Base-by-base conservation (phyloP, 2,329 filamentous ascomycete species). In the Fusarium phyllophilum region DNA sequence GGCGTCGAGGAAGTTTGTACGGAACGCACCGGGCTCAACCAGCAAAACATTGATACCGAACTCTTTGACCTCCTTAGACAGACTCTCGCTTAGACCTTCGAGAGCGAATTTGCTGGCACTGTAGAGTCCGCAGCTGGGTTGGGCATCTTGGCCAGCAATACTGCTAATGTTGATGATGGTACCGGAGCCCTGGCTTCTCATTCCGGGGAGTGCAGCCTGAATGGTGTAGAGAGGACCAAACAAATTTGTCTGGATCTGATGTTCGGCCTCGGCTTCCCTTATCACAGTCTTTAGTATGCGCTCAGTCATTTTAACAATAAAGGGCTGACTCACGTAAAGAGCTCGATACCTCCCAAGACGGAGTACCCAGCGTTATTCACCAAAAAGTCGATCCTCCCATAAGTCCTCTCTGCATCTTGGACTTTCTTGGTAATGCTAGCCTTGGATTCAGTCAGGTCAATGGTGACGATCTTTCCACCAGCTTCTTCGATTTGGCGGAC, bases 341-440 rank as follows among this genome's bases (percentile, higher is more conserved):
- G 55, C 45, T 77, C 76, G 15, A 78, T 52, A 6, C 65, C 59
- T 2, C 73, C 74, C 26, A 78, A 52, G 22, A 66, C 64, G 14
- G 81, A 82, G 59, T 81, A 84, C 6, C 84, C 88, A 6, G 88
- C 87, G 65, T 87, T 87, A 72, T 89, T 89, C 46, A 89, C 83
- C 9, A 89, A 78, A 8, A 88, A 82, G 49, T 89, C 87, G 44
- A 89, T 83, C 4, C 56, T 44, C 14, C 78, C 78, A 39, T 75
- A 77, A 57, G 18, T 73, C 69, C 38, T 82, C 79, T 36, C 76
- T 10, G 75, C 78, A 12, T 71, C 71, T 18, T 75, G 65, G 6
- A 81, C 56, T 39, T 77, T 78, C 45, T 66, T 51, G 24, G 61
- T 66, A 57, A 79, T 80, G 51, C 56, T 75, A 14, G 68, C 70